A percentile compares a stretch with the other conserved stretches of the same genome.
These are phyloP conservation scores for Xylaria sp. DNA, from an alignment of 2,329 filamentous ascomycete genomes.

Conservation along the genomic window DNA sequence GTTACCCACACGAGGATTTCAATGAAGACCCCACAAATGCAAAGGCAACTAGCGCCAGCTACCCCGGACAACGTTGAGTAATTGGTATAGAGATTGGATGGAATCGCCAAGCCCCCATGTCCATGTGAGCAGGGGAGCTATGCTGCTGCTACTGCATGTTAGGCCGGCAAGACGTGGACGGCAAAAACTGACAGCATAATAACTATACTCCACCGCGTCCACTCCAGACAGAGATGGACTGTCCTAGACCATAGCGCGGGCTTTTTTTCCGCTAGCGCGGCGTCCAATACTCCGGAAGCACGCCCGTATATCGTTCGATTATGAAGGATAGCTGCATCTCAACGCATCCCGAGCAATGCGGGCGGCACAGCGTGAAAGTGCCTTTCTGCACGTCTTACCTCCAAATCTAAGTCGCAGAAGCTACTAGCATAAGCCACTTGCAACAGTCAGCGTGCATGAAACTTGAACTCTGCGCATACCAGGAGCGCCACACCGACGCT, in stretches of 20 bases:
- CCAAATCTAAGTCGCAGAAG: constrained; percentile 13
- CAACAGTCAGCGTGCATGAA: constrained; percentile 33
- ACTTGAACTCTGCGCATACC: constrained; percentile 17
- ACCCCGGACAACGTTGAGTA: background rate
- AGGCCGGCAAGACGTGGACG: constrained; percentile 18
- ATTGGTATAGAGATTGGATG: constrained; percentile 23
- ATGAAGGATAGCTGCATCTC: constrained; percentile 30
- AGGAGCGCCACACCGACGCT: constrained; percentile 6
- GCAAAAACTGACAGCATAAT: constrained; percentile 18
- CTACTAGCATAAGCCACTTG: constrained; percentile 7
- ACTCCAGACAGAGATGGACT: constrained; percentile 1
- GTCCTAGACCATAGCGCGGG: constrained; percentile 7
- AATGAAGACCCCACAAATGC: constrained; percentile 13
- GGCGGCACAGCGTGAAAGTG: constrained; percentile 7
- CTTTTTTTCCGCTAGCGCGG: constrained; percentile 11
- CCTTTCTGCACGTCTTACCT: constrained; percentile 20
- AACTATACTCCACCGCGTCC: constrained; percentile 12
- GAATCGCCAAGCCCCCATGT: constrained; percentile 23
- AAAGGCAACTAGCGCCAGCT: constrained; percentile 7
- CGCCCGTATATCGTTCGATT: constrained; percentile 27
- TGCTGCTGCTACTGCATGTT: constrained; percentile 22
- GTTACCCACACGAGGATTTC: constrained; percentile 18
- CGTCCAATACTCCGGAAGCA: constrained; percentile 6
- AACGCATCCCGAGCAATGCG: constrained; percentile 12
- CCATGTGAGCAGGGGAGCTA: constrained; percentile 24